Conservation (phyloP, 2,329 filamentous ascomycete species). For the Albifimbria verrucaria region DNA sequence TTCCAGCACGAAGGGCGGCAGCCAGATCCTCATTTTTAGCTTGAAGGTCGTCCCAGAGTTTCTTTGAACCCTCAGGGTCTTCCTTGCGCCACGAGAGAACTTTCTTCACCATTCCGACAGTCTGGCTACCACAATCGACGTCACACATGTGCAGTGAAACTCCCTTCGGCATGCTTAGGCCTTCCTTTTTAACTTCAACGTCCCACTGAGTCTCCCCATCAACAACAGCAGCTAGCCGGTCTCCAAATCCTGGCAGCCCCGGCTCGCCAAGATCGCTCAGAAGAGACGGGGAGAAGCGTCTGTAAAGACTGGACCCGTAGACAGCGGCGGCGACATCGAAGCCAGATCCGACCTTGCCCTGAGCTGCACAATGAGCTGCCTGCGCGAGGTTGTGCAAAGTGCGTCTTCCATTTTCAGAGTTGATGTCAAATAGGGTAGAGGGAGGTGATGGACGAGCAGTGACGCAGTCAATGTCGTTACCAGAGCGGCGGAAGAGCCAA, state of each 20-base stretch:
- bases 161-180: slow-evolving; percentile 67
- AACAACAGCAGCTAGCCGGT: slow-evolving; percentile 62
- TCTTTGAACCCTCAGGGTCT: slow-evolving; percentile 60
- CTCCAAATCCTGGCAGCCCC: slow-evolving; percentile 63
- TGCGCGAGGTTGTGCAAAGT: slow-evolving; percentile 90
- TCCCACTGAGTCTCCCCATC: slow-evolving; percentile 71
- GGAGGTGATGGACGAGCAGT: slow-evolving; percentile 75
- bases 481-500: slow-evolving; percentile 90
- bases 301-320: slow-evolving; percentile 86
- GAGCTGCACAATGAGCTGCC: slow-evolving; percentile 88
- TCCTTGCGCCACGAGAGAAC: slow-evolving; percentile 77
- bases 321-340: slow-evolving; percentile 95
- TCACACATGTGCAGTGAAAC: slow-evolving; percentile 89
- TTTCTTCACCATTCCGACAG: slow-evolving; percentile 92
- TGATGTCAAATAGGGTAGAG: slow-evolving; percentile 51
- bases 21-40: slow-evolving; percentile 69
- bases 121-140: slow-evolving; percentile 90
- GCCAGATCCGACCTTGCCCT: slow-evolving; percentile 93
- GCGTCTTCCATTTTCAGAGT: slow-evolving; percentile 48
- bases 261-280: slow-evolving; percentile 66
- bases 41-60: slow-evolving; percentile 75
- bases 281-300: slow-evolving; percentile 82
- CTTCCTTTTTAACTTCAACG: slow-evolving; percentile 67
- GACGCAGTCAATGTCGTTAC: slow-evolving; percentile 83
- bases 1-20: slow-evolving; percentile 52